These are phyloP conservation scores for Westerdykella ornata DNA, from an alignment of 2,329 filamentous ascomycete species.

Conservation along the genomic window DNA sequence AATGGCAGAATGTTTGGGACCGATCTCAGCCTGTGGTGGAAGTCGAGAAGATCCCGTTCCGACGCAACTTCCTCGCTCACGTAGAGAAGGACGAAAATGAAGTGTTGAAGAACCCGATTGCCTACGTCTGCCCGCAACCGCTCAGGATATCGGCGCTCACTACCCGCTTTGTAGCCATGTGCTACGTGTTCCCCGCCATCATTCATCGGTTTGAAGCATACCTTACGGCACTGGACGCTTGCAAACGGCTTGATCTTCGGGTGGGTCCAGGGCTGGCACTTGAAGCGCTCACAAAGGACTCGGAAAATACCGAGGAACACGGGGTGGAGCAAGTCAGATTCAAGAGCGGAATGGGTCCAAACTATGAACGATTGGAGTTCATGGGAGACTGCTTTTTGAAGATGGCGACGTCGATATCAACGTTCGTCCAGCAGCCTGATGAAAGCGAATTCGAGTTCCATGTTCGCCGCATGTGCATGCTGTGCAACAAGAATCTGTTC, in stretches of 20 bases:
- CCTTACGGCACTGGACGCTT: conserved; percentile 73
- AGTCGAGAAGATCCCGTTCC: conserved; percentile 64
- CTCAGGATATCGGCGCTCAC: conserved; percentile 71
- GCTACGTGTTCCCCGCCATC: conserved; percentile 72
- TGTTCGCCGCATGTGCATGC: conserved; percentile 79
- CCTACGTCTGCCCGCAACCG: conserved; percentile 70
- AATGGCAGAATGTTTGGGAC: conserved; percentile 43
- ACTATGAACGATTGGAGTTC: conserved; percentile 92
- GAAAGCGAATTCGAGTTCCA: conserved; percentile 83
- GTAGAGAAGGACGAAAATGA: conserved; percentile 51
- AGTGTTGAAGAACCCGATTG: conserved; percentile 44
- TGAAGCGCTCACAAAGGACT: conserved; percentile 89
- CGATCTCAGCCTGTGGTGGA: conserved; percentile 74
- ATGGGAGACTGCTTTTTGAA: conserved; percentile 92
- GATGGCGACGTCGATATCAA: conserved; percentile 84
- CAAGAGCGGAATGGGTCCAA: conserved; percentile 80
- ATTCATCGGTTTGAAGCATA: conserved; percentile 77
- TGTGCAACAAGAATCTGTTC: conserved; percentile 88
- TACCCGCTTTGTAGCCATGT: conserved; percentile 61
- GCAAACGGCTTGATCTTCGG: conserved; percentile 55
- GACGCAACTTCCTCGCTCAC: conserved; percentile 73
- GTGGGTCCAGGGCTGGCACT: conserved; percentile 66
- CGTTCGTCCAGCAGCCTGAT: conserved; percentile 70
- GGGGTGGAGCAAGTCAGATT: conserved; percentile 62
- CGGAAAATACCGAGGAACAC: conserved; percentile 73